A percentile compares a stretch with the other conserved stretches of the same genome.
phyloP scores from a whole-genome alignment of 805 yeast species.

The Yamadazyma tumulicola region DNA sequence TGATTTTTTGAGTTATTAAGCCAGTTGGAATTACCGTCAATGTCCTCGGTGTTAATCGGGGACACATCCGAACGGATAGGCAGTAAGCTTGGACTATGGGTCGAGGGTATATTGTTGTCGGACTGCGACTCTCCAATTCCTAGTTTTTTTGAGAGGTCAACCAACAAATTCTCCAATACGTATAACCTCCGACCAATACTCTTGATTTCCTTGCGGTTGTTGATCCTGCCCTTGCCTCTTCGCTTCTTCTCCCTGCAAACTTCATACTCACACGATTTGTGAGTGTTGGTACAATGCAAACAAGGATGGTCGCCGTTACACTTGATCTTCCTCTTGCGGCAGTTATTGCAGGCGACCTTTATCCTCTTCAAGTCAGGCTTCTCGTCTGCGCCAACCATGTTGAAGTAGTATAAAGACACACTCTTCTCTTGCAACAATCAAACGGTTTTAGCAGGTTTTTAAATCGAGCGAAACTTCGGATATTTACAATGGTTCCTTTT shows the following conservation, averaged over 20 bases:
- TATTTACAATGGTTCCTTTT: no score
- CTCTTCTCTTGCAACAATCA: no score
- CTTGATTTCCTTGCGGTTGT: slow-evolving; percentile 9
- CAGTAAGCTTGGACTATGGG: no score
- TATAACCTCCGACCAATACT: slow-evolving; percentile 15
- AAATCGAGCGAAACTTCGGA: no score
- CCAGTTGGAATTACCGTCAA: not conserved
- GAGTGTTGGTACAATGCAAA: slow-evolving; percentile 33
- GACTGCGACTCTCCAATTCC: slow-evolving; percentile 6
- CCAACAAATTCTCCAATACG: slow-evolving; percentile 18
- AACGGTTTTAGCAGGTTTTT: no score
- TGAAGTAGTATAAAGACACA: no score
- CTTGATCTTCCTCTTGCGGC: slow-evolving; percentile 47
- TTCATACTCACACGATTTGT: slow-evolving; percentile 27
- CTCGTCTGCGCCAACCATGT: no score
- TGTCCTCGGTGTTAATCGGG: not conserved
- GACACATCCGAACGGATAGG: no score
- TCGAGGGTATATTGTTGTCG: no score
- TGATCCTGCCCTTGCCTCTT: slow-evolving; percentile 13
- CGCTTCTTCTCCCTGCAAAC: slow-evolving; percentile 14
- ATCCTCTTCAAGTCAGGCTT: slow-evolving; percentile 4
- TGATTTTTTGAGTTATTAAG: not conserved
- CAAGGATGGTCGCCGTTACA: slow-evolving; percentile 49
- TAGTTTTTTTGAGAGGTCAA: slow-evolving; percentile 16
- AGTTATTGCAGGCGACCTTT: slow-evolving; percentile 44